phyloP scores from a whole-genome alignment of 495 filamentous ascomycete species.

The Penicillium coprophilum region DNA sequence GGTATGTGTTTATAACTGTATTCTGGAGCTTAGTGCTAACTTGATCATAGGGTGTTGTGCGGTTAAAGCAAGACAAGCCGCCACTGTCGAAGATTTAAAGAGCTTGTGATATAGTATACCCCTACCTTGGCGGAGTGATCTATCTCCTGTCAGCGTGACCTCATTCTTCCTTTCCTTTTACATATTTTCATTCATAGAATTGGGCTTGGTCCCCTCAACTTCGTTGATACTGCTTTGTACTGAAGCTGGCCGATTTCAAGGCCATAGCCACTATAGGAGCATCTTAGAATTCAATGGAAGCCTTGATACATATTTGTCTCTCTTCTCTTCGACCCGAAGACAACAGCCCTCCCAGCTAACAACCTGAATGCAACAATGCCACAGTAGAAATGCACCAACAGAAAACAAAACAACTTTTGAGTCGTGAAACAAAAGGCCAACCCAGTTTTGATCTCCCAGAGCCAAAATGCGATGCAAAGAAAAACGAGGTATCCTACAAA shows the following conservation, averaged over 20 bases:
- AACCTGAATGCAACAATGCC: conserved; percentile 1
- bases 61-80: conserved; percentile 46
- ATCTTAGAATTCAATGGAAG: neutral
- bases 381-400: conserved; percentile 8
- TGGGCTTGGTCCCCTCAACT: conserved; percentile 1
- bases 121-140: neutral
- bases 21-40: conserved; percentile 12
- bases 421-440: conserved; percentile 38
- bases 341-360: neutral
- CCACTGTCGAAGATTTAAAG: conserved; percentile 42
- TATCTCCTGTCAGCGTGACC: neutral
- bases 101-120: conserved; percentile 18
- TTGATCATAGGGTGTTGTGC: conserved; percentile 42
- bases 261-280: neutral
- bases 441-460: conserved; percentile 31
- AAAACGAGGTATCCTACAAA: conserved; percentile 21
- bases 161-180: conserved; percentile 9
- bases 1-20: conserved; percentile 30
- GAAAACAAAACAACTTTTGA: conserved; percentile 15
- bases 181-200: conserved; percentile 16
- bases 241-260: neutral
- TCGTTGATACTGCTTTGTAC: neutral
- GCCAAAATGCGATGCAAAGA: conserved; percentile 14
- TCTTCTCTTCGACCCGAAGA: neutral
- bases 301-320: neutral